Evolutionary conservation across 2,329 filamentous ascomycete species (phyloP), one percentile per base, ranked within the genome.

Genomic region (Exophiala sideris): DNA sequence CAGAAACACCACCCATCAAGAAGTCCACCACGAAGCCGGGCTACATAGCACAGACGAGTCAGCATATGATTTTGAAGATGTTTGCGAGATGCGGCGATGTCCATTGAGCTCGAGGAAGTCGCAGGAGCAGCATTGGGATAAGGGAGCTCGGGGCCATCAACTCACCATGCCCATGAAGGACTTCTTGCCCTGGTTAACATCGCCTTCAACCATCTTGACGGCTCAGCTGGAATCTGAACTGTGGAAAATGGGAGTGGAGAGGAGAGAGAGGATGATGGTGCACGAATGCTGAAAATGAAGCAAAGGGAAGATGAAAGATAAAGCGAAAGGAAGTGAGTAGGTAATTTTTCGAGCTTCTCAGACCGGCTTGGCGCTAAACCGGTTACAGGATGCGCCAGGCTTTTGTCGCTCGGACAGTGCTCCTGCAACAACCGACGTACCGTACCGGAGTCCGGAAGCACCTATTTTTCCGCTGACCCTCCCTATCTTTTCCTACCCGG

Each of bases 1-100:
- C 94, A 74, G 94, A 96, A 70, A 99, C 88, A 96, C 94, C 94
- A 88, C 94, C 94, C 94, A 99, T 97, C 85, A 97, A 76, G 86
- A 97, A 97, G 83, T 97, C 92, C 74, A 95, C 89, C 75, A 96
- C 73, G 84, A 97, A 97, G 76, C 89, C 89, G 87, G 95, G 71
- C 63, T 58, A 48, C 34, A 47, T 24, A 50, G 40, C 35, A n/a
- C 4, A 20, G n/a, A 60, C 62, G 61, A 61, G 51, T 62, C 72
- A 62, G 73, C 71, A 64, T 20, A 49, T 38, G 24, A 44, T 52
- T 54, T 35, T 41, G 45, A 21, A 42, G 20, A 39, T 54, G 36
- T 45, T 39, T 39, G 34, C 44, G 45, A 34, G 41, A 16, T 12
- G 48, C 35, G 39, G 35, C 34, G 38, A 16, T 39, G 45, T 21